phyloP scores from a whole-genome alignment of 805 yeast species.

The Pichia pseudocactophila region DNA sequence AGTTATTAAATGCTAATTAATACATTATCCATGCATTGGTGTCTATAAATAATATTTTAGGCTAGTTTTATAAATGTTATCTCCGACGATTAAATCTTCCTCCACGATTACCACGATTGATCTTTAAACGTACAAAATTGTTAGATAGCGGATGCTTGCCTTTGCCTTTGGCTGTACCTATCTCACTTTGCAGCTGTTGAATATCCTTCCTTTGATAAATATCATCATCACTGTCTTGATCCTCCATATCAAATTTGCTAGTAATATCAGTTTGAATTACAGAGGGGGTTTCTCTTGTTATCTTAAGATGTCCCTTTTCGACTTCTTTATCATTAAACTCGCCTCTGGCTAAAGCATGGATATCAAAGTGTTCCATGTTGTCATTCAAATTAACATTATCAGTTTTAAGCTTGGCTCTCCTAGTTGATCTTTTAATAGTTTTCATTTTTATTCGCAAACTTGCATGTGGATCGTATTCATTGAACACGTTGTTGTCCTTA shows the following conservation, averaged over 20 bases:
- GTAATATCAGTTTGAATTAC: too few relatives aligned
- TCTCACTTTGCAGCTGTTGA: constrained; percentile 8
- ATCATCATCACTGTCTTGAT: constrained; percentile 18
- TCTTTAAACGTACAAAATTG: constrained; percentile 29
- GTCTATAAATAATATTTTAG: neutral
- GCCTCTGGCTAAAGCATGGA: constrained; percentile 31
- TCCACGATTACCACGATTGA: constrained; percentile 21
- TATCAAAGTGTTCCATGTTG: constrained; percentile 29
- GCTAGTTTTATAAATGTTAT: neutral
- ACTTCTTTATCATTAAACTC: neutral
- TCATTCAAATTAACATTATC: constrained; percentile 21
- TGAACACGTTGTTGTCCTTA: too few relatives aligned
- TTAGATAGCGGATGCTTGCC: constrained; percentile 25
- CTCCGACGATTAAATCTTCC: constrained; percentile 20
- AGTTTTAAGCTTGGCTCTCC: constrained; percentile 43
- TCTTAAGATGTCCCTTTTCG: constrained; percentile 13
- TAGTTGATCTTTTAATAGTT: constrained; percentile 45
- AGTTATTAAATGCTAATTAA: constrained; percentile 52
- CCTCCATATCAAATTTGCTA: constrained; percentile 5
- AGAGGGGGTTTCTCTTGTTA: too few relatives aligned
- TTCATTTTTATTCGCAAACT: constrained; percentile 26
- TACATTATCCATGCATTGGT: constrained; percentile 1
- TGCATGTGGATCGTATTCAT: constrained; percentile 6
- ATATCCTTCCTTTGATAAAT: constrained; percentile 14
- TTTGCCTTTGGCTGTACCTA: constrained; percentile 15